A percentile compares a stretch with the other conserved stretches of the same genome.
phyloP scores from a whole-genome alignment of 2,329 filamentous ascomycete genomes.

The Trichophyton equinum region DNA sequence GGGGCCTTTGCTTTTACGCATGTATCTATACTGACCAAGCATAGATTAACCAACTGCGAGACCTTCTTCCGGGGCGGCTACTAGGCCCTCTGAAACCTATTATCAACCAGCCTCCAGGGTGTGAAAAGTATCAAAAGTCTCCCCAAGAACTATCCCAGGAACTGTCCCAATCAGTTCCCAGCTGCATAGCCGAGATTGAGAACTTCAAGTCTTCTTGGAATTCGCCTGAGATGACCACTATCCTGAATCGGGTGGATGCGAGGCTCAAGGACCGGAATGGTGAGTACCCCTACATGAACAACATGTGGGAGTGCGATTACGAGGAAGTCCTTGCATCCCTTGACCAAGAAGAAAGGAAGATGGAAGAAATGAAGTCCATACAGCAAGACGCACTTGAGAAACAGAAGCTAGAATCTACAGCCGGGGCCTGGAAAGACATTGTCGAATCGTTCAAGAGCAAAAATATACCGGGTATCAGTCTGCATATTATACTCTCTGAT shows the following conservation, averaged over 20 bases:
- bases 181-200: slow-evolving; percentile 26
- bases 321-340: slow-evolving; percentile 23
- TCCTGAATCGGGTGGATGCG: slow-evolving; percentile 28
- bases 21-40: neutral
- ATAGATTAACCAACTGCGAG: slow-evolving; percentile 33
- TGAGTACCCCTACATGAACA: slow-evolving; percentile 24
- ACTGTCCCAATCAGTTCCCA: slow-evolving; percentile 25
- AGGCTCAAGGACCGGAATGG: slow-evolving; percentile 28
- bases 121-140: slow-evolving; percentile 20
- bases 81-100: slow-evolving; percentile 30
- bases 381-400: slow-evolving; percentile 23
- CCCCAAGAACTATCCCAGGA: slow-evolving; percentile 26
- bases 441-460: slow-evolving; percentile 22
- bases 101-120: slow-evolving; percentile 21
- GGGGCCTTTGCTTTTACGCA: neutral
- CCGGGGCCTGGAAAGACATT: slow-evolving; percentile 24
- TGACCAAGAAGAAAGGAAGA: slow-evolving; percentile 18
- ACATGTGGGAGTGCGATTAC: slow-evolving; percentile 33
- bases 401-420: slow-evolving; percentile 17
- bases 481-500: slow-evolving; percentile 17
- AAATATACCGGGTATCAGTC: slow-evolving; percentile 21
- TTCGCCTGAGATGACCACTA: slow-evolving; percentile 27
- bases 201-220: slow-evolving; percentile 31
- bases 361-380: slow-evolving; percentile 18
- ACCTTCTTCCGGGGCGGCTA: slow-evolving; percentile 30